A percentile compares a stretch with the other conserved stretches of the same genome.
Evolutionary conservation across 257 asterid species (phyloP).

Genomic region (Ballota nigra): DNA sequence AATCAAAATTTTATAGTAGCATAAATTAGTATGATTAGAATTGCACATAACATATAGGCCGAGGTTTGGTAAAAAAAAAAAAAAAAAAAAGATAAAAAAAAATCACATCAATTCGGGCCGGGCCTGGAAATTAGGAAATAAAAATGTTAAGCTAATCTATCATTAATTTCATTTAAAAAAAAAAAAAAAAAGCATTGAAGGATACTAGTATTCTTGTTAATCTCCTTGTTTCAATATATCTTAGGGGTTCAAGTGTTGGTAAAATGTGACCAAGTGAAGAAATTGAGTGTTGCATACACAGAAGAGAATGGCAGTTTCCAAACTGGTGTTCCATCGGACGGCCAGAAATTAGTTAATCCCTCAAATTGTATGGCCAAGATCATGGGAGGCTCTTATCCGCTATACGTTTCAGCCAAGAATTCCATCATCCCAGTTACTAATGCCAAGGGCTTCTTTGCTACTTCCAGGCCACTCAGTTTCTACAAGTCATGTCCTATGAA

Average conservation of each 20-base stretch:
- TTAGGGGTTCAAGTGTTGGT: slow-evolving; percentile 63
- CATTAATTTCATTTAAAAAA: too few species aligned
- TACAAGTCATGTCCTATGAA: slow-evolving; percentile 55
- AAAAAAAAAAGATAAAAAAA: too few species aligned
- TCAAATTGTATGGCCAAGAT: slow-evolving; percentile 66
- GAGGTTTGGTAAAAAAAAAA: too few species aligned
- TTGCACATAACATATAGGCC: too few species aligned
- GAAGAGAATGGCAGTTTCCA: slow-evolving; percentile 56
- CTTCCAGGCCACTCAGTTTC: slow-evolving; percentile 54
- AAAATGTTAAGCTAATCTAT: too few species aligned
- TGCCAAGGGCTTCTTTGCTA: slow-evolving; percentile 38
- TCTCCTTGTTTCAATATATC: not conserved
- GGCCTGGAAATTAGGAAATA: too few species aligned
- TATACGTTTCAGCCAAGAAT: slow-evolving; percentile 39
- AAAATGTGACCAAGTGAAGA: slow-evolving; percentile 64
- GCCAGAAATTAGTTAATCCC: slow-evolving; percentile 14
- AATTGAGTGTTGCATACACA: slow-evolving; percentile 45
- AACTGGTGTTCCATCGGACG: slow-evolving; percentile 39
- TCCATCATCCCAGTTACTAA: slow-evolving; percentile 27
- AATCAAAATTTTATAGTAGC: not conserved
- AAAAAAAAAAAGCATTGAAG: too few species aligned
- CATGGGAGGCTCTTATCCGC: slow-evolving; percentile 70
- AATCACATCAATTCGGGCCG: too few species aligned
- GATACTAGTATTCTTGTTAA: too few species aligned
- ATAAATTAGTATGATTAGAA: too few species aligned